Evolutionary conservation across 495 filamentous ascomycete genomes (phyloP).

Genomic region (Talaromyces trachyspermus): DNA sequence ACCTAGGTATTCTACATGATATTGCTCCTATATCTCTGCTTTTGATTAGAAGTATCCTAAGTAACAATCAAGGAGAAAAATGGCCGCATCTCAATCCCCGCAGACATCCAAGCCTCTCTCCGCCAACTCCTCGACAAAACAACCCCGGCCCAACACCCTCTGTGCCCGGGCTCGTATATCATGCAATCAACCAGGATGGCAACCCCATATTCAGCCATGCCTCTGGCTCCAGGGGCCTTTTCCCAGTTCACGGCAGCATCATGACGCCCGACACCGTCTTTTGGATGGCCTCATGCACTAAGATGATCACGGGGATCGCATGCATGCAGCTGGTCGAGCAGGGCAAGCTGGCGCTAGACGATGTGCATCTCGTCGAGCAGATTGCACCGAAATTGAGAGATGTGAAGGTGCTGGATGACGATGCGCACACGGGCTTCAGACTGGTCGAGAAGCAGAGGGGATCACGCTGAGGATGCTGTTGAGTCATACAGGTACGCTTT

Average conservation of each 20-base stretch:
- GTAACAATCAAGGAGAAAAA: background rate
- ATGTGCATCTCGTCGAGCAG: constrained; percentile 35
- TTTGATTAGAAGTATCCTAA: background rate
- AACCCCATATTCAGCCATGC: constrained; percentile 5
- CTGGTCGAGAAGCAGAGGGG: constrained; percentile 40
- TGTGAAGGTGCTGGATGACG: constrained; percentile 34
- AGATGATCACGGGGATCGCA: constrained; percentile 43
- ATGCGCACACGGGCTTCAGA: constrained; percentile 18
- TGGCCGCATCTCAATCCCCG: constrained; percentile 3
- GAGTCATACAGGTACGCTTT: constrained; percentile 43
- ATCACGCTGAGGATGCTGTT: constrained; percentile 55
- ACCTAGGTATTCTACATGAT: background rate
- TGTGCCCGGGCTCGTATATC: constrained; percentile 5
- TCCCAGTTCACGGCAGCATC: constrained; percentile 12
- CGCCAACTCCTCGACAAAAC: constrained; percentile 21
- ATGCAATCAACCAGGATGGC: constrained; percentile 3
- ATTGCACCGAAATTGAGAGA: constrained; percentile 40
- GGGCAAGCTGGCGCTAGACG: constrained; percentile 40
- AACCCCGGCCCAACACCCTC: constrained; percentile 7
- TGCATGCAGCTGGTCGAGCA: constrained; percentile 52
- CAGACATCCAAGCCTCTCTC: constrained; percentile 14
- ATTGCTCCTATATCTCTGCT: background rate
- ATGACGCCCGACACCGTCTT: constrained; percentile 45
- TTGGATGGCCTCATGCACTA: constrained; percentile 51
- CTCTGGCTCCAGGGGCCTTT: background rate